Conservation (phyloP, 495 filamentous ascomycete genomes). For the Xylaria venustula region DNA sequence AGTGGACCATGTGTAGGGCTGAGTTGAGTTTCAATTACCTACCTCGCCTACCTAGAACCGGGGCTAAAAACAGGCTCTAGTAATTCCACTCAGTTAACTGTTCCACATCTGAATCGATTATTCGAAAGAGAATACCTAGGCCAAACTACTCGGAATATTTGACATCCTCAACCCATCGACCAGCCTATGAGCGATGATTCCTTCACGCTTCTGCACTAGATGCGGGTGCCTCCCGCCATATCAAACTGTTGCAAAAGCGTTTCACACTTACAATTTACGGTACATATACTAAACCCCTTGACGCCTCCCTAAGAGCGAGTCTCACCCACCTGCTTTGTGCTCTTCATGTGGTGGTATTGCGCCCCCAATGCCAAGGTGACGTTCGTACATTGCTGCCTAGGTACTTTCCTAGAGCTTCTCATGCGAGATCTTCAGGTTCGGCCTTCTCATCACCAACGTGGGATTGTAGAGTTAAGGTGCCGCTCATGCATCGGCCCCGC, state of each 20-base stretch:
- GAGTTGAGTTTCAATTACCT: conserved; percentile 5
- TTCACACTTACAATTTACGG: background rate
- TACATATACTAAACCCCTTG: too few relatives aligned
- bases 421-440: background rate
- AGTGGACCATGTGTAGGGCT: conserved; percentile 10
- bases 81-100: background rate
- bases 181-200: background rate
- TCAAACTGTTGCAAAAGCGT: background rate
- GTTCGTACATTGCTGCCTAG: background rate
- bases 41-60: too few relatives aligned
- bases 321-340: background rate
- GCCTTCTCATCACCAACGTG: background rate
- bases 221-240: background rate
- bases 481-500: background rate
- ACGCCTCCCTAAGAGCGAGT: too few relatives aligned
- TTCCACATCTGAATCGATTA: too few relatives aligned
- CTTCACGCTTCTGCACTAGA: background rate
- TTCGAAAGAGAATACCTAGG: background rate
- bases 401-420: background rate
- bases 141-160: background rate
- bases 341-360: background rate
- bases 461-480: conserved; percentile 1
- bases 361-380: background rate
- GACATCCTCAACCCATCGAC: too few relatives aligned
- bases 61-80: background rate